Conservation (phyloP, 768 basidiomycete genomes). For the Crucibulum laeve region DNA sequence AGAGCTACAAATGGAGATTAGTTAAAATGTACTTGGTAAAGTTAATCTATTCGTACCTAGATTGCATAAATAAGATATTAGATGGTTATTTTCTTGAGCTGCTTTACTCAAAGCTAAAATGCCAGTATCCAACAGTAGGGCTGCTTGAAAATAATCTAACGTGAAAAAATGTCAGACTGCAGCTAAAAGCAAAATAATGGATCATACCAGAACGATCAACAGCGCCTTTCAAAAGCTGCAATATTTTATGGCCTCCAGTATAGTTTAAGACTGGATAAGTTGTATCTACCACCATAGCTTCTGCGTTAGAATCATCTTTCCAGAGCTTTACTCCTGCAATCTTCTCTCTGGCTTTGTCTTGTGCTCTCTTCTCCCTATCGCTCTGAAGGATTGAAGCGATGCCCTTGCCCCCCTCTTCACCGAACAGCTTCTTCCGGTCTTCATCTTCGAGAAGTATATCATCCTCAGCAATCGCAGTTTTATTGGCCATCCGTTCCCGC, state of each 20-base stretch:
- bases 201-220: neutral
- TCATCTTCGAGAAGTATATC: constrained; percentile 23
- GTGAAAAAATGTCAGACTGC: neutral
- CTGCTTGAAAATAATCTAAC: constrained; percentile 35
- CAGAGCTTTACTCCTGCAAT: constrained; percentile 25
- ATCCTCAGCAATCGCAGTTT: constrained; percentile 8
- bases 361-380: constrained; percentile 27
- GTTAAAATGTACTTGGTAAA: neutral
- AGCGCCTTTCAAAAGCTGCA: neutral
- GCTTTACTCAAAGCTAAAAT: constrained; percentile 28
- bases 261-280: neutral
- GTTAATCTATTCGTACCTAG: constrained; percentile 9
- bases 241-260: neutral
- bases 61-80: constrained; percentile 11
- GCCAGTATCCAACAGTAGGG: constrained; percentile 37
- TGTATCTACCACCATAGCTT: constrained; percentile 11
- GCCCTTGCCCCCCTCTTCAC: constrained; percentile 34
- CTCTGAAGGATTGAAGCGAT: constrained; percentile 39
- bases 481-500: neutral
- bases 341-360: constrained; percentile 17
- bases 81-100: constrained; percentile 16
- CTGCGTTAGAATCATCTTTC: constrained; percentile 10
- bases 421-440: constrained; percentile 32
- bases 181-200: neutral
- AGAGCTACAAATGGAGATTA: constrained; percentile 1